These are phyloP conservation scores for Phytopythium oedochilum DNA, from an alignment of 352 stramenopile genomes.

Conservation along the genomic window DNA sequence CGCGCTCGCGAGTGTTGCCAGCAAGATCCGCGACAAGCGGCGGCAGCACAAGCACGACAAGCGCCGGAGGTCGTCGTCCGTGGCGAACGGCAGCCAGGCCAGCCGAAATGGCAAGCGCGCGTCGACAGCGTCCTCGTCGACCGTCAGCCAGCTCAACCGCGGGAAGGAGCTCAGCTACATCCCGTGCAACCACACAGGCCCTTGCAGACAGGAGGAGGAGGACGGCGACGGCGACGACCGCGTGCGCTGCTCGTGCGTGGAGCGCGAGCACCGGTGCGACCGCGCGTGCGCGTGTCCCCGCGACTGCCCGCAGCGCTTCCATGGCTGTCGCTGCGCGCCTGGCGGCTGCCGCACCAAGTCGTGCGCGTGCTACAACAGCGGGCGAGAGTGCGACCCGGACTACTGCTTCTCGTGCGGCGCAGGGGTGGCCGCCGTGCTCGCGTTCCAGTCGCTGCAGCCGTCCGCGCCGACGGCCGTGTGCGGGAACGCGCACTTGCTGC, in stretches of 20 bases:
- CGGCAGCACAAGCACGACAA: constrained; percentile 5
- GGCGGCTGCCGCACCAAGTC: constrained; percentile 48
- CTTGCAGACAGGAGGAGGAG: constrained; percentile 28
- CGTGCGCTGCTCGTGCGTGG: constrained; percentile 38
- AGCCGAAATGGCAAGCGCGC: neutral
- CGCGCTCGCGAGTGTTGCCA: neutral
- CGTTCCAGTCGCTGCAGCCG: constrained; percentile 13
- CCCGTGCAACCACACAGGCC: constrained; percentile 54
- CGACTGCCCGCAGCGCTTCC: constrained; percentile 59
- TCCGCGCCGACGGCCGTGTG: constrained; percentile 20
- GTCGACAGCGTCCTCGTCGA: constrained; percentile 29
- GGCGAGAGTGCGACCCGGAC: constrained; percentile 68
- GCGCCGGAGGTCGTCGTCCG: neutral
- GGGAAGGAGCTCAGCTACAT: constrained; percentile 51
- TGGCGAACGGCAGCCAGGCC: neutral
- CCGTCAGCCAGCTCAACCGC: constrained; percentile 25
- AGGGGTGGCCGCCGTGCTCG: constrained; percentile 53
- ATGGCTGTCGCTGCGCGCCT: constrained; percentile 54
- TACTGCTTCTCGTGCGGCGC: constrained; percentile 69
- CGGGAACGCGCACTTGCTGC: constrained; percentile 59
- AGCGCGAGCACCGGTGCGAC: constrained; percentile 49
- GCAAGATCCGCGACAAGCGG: neutral
- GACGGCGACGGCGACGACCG: neutral
- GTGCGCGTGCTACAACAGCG: constrained; percentile 49
- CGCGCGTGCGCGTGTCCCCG: constrained; percentile 57